A percentile compares a stretch with the other conserved stretches of the same genome.
Conservation (phyloP, 106 monocot genomes). For the Hemerocallis citrina region DNA sequence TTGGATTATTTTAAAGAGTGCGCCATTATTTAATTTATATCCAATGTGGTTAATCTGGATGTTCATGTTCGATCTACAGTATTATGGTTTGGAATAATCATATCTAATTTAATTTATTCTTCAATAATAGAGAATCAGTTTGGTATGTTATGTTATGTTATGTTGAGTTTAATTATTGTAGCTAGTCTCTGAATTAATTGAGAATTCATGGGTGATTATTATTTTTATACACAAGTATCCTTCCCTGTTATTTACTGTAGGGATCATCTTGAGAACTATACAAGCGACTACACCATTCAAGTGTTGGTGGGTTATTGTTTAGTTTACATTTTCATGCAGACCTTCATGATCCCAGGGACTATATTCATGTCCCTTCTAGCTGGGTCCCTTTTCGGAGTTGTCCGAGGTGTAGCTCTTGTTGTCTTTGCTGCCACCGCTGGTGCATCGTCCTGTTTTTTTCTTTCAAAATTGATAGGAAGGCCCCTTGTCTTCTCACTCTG, state of each 20-base stretch:
- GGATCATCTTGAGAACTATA: conserved; percentile 84
- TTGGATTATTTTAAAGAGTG: too few relatives aligned
- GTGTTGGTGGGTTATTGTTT: conserved; percentile 79
- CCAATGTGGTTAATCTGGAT: too few relatives aligned
- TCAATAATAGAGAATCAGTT: too few relatives aligned
- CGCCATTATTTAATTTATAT: too few relatives aligned
- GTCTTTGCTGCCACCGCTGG: conserved; percentile 95
- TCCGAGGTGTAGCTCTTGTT: conserved; percentile 66
- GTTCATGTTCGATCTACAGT: too few relatives aligned
- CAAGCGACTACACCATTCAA: conserved; percentile 88
- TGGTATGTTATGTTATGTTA: too few relatives aligned
- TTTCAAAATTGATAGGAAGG: conserved; percentile 83
- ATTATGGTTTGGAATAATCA: too few relatives aligned
- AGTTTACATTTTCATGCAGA: conserved; percentile 99
- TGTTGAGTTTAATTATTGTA: too few relatives aligned
- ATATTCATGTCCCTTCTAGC: conserved; percentile 99
- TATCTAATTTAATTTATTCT: too few relatives aligned
- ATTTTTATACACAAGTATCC: too few relatives aligned
- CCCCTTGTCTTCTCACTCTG: conserved; percentile 81
- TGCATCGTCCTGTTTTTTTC: conserved; percentile 91
- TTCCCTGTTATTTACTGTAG: conserved; percentile 36
- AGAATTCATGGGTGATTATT: too few relatives aligned
- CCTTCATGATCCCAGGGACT: conserved; percentile 99
- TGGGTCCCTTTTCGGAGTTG: conserved; percentile 79
- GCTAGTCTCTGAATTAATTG: too few relatives aligned